Evolutionary conservation across 1,139 yeast genomes (phyloP).

Genomic region (Candida gigantensis): DNA sequence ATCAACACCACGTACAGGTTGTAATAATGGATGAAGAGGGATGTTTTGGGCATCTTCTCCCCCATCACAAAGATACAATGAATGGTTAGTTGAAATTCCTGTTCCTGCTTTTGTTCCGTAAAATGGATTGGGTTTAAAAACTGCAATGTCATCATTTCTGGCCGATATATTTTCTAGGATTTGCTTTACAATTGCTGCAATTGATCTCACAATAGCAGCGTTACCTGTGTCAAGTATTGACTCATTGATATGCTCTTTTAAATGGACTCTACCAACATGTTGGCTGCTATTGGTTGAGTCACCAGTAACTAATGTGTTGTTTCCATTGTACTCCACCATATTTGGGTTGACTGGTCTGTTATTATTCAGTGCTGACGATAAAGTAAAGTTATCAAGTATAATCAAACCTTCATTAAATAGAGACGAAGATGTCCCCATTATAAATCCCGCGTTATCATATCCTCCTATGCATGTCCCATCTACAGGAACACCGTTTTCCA

Average conservation of each 20-base stretch:
- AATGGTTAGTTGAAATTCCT: constrained; percentile 32
- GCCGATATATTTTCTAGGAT: constrained; percentile 27
- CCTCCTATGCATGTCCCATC: constrained; percentile 55
- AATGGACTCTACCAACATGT: constrained; percentile 3
- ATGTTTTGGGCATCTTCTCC: constrained; percentile 82
- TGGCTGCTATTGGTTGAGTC: neutral
- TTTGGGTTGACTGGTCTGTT: constrained; percentile 2
- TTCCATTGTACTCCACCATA: neutral
- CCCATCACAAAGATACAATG: constrained; percentile 76
- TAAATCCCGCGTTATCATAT: constrained; percentile 74
- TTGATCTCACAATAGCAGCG: constrained; percentile 24
- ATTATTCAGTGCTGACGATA: constrained; percentile 4
- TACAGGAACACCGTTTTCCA: constrained; percentile 23
- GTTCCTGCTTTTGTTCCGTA: constrained; percentile 19
- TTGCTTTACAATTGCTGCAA: constrained; percentile 25
- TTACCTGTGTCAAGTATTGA: constrained; percentile 32
- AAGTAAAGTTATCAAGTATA: constrained; percentile 19
- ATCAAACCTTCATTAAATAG: constrained; percentile 39
- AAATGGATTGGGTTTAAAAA: constrained; percentile 44
- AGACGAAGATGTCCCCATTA: constrained; percentile 73
- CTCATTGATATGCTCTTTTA: constrained; percentile 19
- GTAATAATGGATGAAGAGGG: constrained; percentile 77
- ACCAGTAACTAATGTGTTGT: constrained; percentile 6
- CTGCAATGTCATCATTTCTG: constrained; percentile 39
- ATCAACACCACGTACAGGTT: constrained; percentile 68